Conservation (phyloP, 2,329 filamentous ascomycete genomes). For the Beauveria medogensis region DNA sequence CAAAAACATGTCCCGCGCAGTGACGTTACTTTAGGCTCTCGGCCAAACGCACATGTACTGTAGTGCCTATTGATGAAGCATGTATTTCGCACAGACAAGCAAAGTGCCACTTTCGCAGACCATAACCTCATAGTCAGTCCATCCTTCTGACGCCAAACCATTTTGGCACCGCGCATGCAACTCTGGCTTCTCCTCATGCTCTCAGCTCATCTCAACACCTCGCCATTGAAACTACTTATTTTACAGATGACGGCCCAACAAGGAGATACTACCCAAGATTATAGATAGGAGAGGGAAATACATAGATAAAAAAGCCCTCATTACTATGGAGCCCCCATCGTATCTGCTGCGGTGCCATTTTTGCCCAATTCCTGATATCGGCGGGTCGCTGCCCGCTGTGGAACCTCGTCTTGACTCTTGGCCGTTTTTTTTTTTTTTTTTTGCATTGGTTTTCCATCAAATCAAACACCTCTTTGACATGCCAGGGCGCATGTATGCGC, state of each 20-base stretch:
- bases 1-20: not conserved
- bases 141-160: not conserved
- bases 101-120: too few species aligned
- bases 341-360: conserved; percentile 5
- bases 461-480: not conserved
- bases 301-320: not conserved
- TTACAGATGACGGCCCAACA: not conserved
- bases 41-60: too few species aligned
- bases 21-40: not conserved
- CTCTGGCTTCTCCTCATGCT: not conserved
- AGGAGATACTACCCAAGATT: not conserved
- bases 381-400: conserved; percentile 10
- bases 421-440: not conserved
- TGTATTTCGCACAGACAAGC: too few species aligned
- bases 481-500: not conserved
- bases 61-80: too few species aligned
- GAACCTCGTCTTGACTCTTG: not conserved
- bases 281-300: not conserved
- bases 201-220: not conserved
- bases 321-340: conserved; percentile 7
- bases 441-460: not conserved
- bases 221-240: not conserved
- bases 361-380: conserved; percentile 2
- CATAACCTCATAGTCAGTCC: not conserved
- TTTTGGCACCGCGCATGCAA: not conserved